phyloP scores from a whole-genome alignment of 176 grass and related monocot genomes.

The Puccinellia tenuiflora region DNA sequence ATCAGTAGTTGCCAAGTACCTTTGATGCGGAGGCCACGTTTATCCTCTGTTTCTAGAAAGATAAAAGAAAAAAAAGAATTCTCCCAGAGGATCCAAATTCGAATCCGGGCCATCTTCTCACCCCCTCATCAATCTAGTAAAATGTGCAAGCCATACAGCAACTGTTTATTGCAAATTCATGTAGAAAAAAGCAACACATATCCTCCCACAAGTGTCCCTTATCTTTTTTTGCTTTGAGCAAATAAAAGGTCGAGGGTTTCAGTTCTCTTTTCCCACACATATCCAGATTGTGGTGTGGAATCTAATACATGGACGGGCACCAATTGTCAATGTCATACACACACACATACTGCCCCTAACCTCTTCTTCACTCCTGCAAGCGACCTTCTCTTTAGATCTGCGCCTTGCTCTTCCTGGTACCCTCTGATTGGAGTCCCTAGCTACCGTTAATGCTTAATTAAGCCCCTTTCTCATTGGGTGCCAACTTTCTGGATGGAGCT shows the following conservation, averaged over 20 bases:
- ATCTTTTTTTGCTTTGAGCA: background rate
- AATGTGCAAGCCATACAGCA: background rate
- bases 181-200: background rate
- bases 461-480: constrained; percentile 12
- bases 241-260: constrained; percentile 6
- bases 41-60: too few species aligned
- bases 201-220: background rate
- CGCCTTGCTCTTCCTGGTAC: constrained; percentile 35
- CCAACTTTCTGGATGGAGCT: constrained; percentile 31
- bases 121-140: constrained; percentile 26
- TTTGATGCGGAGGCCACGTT: too few species aligned
- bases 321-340: constrained; percentile 13
- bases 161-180: constrained; percentile 10
- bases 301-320: background rate
- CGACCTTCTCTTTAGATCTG: constrained; percentile 30
- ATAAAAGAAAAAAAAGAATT: too few species aligned
- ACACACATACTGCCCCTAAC: background rate
- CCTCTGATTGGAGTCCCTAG: constrained; percentile 21
- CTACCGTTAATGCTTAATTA: constrained; percentile 25
- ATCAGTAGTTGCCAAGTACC: too few species aligned
- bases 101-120: constrained; percentile 23
- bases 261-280: constrained; percentile 35
- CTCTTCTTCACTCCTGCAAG: constrained; percentile 30
- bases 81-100: constrained; percentile 35
- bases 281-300: constrained; percentile 10